phyloP scores from a whole-genome alignment of 1,284 basidiomycete genomes.

The Moesziomyces parantarcticus region DNA sequence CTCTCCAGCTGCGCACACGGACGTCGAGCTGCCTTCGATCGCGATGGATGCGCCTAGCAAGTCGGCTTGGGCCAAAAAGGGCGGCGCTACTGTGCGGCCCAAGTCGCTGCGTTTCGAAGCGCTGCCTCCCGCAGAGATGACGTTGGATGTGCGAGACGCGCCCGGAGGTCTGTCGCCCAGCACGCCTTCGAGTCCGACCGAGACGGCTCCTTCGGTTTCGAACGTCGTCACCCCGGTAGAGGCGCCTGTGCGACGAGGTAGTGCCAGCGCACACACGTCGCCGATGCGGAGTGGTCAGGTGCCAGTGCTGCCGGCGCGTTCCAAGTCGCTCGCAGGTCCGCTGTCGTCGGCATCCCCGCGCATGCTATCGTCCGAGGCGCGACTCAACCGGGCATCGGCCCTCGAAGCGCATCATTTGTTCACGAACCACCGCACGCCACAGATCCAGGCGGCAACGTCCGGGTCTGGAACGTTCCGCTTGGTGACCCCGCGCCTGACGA shows the following conservation, averaged over 20 bases:
- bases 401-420: constrained; percentile 48
- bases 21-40: constrained; percentile 3
- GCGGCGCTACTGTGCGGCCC: constrained; percentile 15
- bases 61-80: constrained; percentile 26
- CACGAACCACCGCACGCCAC: constrained; percentile 31
- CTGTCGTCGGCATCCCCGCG: constrained; percentile 25
- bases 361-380: constrained; percentile 17
- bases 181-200: constrained; percentile 10
- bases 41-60: constrained; percentile 2
- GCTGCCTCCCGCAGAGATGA: constrained; percentile 18
- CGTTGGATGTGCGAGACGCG: background rate
- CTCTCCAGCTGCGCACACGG: constrained; percentile 4
- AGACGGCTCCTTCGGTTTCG: background rate
- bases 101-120: constrained; percentile 48
- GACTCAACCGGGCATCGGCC: constrained; percentile 30
- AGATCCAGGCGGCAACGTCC: constrained; percentile 60
- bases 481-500: constrained; percentile 55
- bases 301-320: constrained; percentile 26
- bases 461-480: constrained; percentile 59
- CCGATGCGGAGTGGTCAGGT: constrained; percentile 18
- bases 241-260: constrained; percentile 13
- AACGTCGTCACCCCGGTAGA: background rate
- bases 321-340: constrained; percentile 27
- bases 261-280: constrained; percentile 23
- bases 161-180: constrained; percentile 14